A percentile compares a stretch with the other conserved stretches of the same genome.
phyloP scores from a whole-genome alignment of 2,329 filamentous ascomycete genomes.

The Ceratocystis diversiconidia region DNA sequence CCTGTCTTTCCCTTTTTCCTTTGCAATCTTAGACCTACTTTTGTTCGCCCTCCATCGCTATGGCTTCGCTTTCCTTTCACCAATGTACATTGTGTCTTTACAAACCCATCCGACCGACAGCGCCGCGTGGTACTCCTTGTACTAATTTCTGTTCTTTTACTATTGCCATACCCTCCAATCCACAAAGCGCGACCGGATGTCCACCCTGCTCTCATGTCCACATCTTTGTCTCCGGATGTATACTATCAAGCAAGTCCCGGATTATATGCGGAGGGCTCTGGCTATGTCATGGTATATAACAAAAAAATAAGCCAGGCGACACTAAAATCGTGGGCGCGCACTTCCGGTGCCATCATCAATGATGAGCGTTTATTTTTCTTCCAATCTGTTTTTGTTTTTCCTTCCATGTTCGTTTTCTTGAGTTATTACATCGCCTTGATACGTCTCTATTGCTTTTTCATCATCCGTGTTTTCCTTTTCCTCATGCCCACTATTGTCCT shows the following conservation, averaged over 20 bases:
- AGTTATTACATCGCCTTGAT: not conserved
- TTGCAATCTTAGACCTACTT: not conserved
- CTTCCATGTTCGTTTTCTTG: not conserved
- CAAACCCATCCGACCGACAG: not conserved
- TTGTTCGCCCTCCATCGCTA: too few relatives aligned
- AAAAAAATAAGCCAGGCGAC: not conserved
- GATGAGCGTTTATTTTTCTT: constrained; percentile 9
- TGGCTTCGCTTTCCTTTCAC: not conserved
- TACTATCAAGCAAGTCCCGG: not conserved
- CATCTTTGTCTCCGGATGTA: not conserved
- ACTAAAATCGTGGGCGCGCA: not conserved
- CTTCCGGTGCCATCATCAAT: not conserved
- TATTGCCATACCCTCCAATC: not conserved
- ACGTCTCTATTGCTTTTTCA: not conserved
- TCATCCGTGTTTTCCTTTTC: not conserved
- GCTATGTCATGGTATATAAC: not conserved
- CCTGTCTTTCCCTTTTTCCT: not conserved
- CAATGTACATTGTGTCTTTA: constrained; percentile 8
- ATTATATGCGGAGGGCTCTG: too few relatives aligned
- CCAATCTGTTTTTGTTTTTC: constrained; percentile 8
- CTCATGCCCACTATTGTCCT: constrained; percentile 3
- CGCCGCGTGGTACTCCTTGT: not conserved
- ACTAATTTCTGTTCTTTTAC: not conserved
- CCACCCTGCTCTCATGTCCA: not conserved
- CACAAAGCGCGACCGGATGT: not conserved